These are phyloP conservation scores for Amphibolis antarctica DNA, from an alignment of 106 monocot species.

Conservation along the genomic window DNA sequence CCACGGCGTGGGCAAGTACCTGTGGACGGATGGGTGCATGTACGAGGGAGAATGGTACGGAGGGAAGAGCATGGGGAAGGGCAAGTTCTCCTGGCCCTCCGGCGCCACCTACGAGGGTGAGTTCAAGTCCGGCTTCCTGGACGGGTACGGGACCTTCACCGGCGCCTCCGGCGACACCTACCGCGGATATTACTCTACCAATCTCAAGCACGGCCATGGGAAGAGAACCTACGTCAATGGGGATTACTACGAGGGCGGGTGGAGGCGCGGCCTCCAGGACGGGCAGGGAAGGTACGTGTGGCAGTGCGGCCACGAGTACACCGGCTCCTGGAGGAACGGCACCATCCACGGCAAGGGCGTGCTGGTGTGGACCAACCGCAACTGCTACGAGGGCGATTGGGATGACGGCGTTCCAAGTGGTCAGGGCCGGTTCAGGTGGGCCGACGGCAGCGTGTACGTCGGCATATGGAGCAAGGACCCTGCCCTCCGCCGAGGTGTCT, in stretches of 20 bases:
- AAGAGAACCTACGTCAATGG: constrained; percentile 47
- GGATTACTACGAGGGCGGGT: constrained; percentile 67
- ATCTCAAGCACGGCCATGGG: constrained; percentile 48
- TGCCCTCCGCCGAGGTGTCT: constrained; percentile 44
- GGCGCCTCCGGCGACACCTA: constrained; percentile 46
- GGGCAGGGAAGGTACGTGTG: constrained; percentile 55
- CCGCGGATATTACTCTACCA: constrained; percentile 38
- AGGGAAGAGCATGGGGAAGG: constrained; percentile 57
- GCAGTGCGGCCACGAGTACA: constrained; percentile 47
- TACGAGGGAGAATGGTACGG: constrained; percentile 83
- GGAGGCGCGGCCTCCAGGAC: constrained; percentile 40
- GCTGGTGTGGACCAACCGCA: constrained; percentile 41
- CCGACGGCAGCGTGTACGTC: constrained; percentile 50
- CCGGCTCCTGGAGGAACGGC: constrained; percentile 45
- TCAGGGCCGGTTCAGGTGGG: constrained; percentile 45
- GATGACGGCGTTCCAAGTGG: constrained; percentile 50
- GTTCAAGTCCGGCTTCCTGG: constrained; percentile 67
- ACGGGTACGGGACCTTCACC: constrained; percentile 35
- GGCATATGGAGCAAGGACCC: constrained; percentile 44
- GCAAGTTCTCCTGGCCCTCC: constrained; percentile 94
- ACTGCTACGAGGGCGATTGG: constrained; percentile 62
- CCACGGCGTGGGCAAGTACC: constrained; percentile 77
- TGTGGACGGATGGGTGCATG: constrained; percentile 96
- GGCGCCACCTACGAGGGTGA: constrained; percentile 94
- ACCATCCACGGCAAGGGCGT: constrained; percentile 38